Evolutionary conservation across 441 rosid genomes (phyloP).

Genomic region (Flueggea neowawraea): DNA sequence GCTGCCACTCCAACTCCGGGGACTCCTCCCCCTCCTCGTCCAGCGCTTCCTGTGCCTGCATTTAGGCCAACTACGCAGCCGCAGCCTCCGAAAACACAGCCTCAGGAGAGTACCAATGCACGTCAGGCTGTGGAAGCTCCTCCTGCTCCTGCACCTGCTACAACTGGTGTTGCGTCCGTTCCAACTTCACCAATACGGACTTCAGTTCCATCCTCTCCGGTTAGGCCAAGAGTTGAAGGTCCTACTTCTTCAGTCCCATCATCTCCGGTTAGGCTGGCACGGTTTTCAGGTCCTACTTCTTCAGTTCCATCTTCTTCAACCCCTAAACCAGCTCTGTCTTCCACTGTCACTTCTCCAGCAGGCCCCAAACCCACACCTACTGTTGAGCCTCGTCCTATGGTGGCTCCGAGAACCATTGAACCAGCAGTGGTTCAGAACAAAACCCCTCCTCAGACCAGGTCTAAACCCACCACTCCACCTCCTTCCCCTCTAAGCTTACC

Average conservation of each 20-base stretch:
- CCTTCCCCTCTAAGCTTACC: slow-evolving; percentile 76
- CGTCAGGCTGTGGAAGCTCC: slow-evolving; percentile 19
- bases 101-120: too few relatives aligned
- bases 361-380: slow-evolving; percentile 16
- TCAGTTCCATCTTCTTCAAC: slow-evolving; percentile 22
- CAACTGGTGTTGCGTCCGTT: slow-evolving; percentile 14
- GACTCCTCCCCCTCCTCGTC: slow-evolving; percentile 26
- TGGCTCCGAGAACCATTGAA: slow-evolving; percentile 25
- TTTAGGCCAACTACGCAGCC: slow-evolving; percentile 21
- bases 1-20: slow-evolving; percentile 23
- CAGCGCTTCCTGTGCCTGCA: slow-evolving; percentile 22
- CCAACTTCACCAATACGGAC: slow-evolving; percentile 8
- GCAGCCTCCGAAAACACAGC: slow-evolving; percentile 23
- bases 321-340: slow-evolving; percentile 10
- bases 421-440: slow-evolving; percentile 11
- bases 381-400: slow-evolving; percentile 26
- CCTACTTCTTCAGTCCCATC: slow-evolving; percentile 10
- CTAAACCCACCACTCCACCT: slow-evolving; percentile 36
- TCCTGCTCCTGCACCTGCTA: slow-evolving; percentile 15
- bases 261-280: slow-evolving; percentile 11
- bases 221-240: slow-evolving; percentile 5
- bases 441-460: slow-evolving; percentile 43
- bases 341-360: slow-evolving; percentile 23
- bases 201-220: slow-evolving; percentile 18
- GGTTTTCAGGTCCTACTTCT: slow-evolving; percentile 8